Evolutionary conservation across 2,329 filamentous ascomycete species (phyloP), one percentile per base, ranked within the genome.

Genomic region (Hymenoscyphus occultus): DNA sequence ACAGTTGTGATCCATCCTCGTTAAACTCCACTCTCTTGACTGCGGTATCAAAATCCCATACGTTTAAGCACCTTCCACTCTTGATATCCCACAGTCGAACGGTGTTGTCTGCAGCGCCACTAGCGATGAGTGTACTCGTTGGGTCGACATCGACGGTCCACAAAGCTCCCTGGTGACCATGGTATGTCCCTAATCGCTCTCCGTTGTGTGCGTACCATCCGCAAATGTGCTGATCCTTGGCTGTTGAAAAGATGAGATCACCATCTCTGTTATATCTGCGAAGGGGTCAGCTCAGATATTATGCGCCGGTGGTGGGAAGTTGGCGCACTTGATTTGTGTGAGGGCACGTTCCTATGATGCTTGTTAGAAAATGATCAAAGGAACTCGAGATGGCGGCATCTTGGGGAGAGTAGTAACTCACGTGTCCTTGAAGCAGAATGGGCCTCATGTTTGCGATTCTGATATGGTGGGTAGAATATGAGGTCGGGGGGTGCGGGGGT

Each of bases 111-210:
- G 95, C 95, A 74, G 93, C 95, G 75, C 95, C 95, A 68, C 92
- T 96, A 76, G 94, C 95, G 77, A 98, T 89, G 76, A 99, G 87
- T 75, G 91, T 92, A 70, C 90, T 91, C 75, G 93, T 93, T 71
- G 94, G 93, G 82, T 97, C 92, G 76, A 97, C 90, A 77, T 99
- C 95, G 80, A 99, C 91, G 69, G 95, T 97, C 95, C 95, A 99
- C 83, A 99, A 91, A 74, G 95, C 94, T 81, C 95, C 95, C 80
- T 96, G 90, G 82, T 99, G 95, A 79, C 95, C 95, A 77, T 92
- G 89, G 83, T 98, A 99, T 74, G 94, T 95, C 76, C 95, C 95
- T 75, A 98, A 86, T 75, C 95, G 91, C 84, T 99, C 95, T 82
- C 95, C 95, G 80, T 99, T 99, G 83, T 96, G 93, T 71, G 93